These are phyloP conservation scores for Firmiana major DNA, from an alignment of 345 rosid genomes.

Conservation along the genomic window DNA sequence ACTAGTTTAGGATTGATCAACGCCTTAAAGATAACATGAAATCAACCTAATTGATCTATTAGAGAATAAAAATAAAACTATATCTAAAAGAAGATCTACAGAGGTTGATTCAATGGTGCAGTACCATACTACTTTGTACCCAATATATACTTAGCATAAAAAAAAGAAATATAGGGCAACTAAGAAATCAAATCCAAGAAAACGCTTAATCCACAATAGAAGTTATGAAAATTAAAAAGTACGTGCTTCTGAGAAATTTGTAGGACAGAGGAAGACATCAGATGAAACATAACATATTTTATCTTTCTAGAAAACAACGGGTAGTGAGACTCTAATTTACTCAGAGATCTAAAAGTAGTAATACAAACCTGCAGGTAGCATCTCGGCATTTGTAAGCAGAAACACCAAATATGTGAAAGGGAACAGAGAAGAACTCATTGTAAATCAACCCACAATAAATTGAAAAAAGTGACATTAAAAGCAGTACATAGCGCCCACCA, in stretches of 20 bases:
- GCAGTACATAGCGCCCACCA: conserved; percentile 90
- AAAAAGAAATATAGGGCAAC: not conserved
- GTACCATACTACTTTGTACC: not conserved
- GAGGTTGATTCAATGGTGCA: not conserved
- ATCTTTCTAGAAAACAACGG: not conserved
- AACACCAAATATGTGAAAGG: conserved; percentile 86
- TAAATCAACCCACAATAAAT: conserved; percentile 95
- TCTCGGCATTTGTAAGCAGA: conserved; percentile 96
- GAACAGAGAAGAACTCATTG: conserved; percentile 96
- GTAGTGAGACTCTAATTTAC: not conserved
- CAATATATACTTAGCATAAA: not conserved
- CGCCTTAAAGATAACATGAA: not conserved
- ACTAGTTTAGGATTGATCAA: not conserved
- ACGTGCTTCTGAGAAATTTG: not conserved
- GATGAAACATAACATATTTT: not conserved
- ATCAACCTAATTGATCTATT: not conserved
- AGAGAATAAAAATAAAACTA: not conserved
- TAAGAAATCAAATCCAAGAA: not conserved
- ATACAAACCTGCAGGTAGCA: conserved; percentile 63
- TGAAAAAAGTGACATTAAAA: conserved; percentile 90
- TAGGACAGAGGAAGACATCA: conserved; percentile 8
- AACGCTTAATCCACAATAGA: not conserved
- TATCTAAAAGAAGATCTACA: not conserved
- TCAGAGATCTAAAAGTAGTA: not conserved
- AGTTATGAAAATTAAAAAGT: not conserved